A percentile compares a stretch with the other conserved stretches of the same genome.
phyloP scores from a whole-genome alignment of 2,329 filamentous ascomycete species.

The Ophiostoma quercus region DNA sequence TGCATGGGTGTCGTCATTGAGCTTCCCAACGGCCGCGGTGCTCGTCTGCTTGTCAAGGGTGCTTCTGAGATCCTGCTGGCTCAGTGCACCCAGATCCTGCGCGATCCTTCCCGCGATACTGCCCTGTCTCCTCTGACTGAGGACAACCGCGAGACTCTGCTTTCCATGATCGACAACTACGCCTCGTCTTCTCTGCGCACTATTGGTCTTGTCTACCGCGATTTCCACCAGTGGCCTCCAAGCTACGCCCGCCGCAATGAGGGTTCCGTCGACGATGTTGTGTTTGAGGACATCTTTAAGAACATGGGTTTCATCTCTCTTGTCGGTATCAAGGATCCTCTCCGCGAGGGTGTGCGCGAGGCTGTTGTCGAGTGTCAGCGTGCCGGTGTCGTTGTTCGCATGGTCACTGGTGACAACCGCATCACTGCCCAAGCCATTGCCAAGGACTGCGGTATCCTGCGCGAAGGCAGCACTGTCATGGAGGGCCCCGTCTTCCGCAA shows the following conservation, averaged over 20 bases:
- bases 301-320: conserved; percentile 64
- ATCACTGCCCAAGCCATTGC: conserved; percentile 75
- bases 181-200: conserved; percentile 76
- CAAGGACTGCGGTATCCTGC: conserved; percentile 70
- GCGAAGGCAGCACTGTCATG: conserved; percentile 63
- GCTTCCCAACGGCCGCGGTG: conserved; percentile 44
- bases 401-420: conserved; percentile 82
- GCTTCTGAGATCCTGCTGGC: conserved; percentile 59
- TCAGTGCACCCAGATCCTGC: conserved; percentile 50
- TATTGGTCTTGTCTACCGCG: conserved; percentile 76
- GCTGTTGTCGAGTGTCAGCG: conserved; percentile 68
- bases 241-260: conserved; percentile 51
- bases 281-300: conserved; percentile 61
- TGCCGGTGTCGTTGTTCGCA: conserved; percentile 73
- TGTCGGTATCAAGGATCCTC: conserved; percentile 76
- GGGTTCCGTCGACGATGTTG: conserved; percentile 54
- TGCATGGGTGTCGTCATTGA: conserved; percentile 60
- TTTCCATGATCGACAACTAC: conserved; percentile 67
- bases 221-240: conserved; percentile 82
- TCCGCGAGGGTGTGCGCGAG: conserved; percentile 67
- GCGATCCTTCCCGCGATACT: conserved; percentile 44
- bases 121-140: conserved; percentile 43
- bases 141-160: conserved; percentile 53
- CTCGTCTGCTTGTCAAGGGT: conserved; percentile 58
- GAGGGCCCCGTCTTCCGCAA: conserved; percentile 75